Base-by-base conservation (phyloP, 2,329 filamentous ascomycete species). In the Arthrobotrys entomopaga region DNA sequence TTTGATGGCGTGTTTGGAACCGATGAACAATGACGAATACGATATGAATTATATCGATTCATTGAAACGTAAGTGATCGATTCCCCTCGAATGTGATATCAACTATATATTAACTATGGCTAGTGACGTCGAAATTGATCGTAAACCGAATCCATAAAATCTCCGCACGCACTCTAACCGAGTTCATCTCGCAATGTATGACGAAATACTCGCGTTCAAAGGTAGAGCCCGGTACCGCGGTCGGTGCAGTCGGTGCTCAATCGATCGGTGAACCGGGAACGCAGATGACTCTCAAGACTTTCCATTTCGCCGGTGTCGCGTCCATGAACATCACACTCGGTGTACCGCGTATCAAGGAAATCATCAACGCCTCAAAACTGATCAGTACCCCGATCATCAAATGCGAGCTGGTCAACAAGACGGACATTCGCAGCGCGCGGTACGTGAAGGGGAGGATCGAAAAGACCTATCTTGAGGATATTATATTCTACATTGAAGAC, bases 271-370 rank as follows among this genome's bases (percentile, higher is more conserved):
- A 99, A 80, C 95, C 95, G 0, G 95, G 95, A 81, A 99, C 95
- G 0, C 95, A 99, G 82, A 99, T 99, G 95, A 99, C 95, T 0
- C 84, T 99, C 77, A 98, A 98, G 84, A 98, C 95, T 80, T 98
- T 98, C 88, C 95, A 98, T 90, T 99, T 99, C 84, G 95, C 95
- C 80, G 95, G 95, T 91, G 95, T 99, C 77, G 95, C 95, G 49
- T 94, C 94, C 81, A 98, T 99, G 95, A 97, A 92, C 86, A 97
- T 99, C 80, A 99, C 95, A 0, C 92, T 97, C 80, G 95, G 95
- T 91, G 95, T 99, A 5, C 95, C 95, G 0, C 94, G 95, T 89
- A 99, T 99, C 84, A 99, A 99, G 83, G 95, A 99, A 85, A 99
- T 99, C 78, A 99, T 99, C 88, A 99, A 99, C 83, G 95, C 95